These are phyloP conservation scores for Emergomyces orientalis DNA, from an alignment of 2,329 filamentous ascomycete genomes.

Conservation along the genomic window DNA sequence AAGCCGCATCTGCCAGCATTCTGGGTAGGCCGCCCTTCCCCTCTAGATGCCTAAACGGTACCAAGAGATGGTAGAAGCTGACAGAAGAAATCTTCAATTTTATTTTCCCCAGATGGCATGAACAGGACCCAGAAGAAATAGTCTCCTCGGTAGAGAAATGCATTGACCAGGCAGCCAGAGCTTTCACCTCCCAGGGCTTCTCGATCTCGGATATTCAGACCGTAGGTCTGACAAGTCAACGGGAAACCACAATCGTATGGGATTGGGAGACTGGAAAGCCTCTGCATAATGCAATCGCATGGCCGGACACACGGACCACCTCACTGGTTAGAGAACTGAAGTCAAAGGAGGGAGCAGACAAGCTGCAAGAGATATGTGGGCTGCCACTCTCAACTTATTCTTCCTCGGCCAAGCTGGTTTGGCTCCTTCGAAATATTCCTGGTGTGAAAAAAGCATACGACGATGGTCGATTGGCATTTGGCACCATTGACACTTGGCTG, in stretches of 20 bases:
- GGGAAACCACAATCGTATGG: slow-evolving; percentile 82
- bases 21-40: slow-evolving; percentile 56
- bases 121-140: slow-evolving; percentile 73
- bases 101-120: slow-evolving; percentile 60
- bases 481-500: slow-evolving; percentile 82
- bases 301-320: slow-evolving; percentile 77
- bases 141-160: slow-evolving; percentile 66
- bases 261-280: slow-evolving; percentile 70
- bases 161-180: slow-evolving; percentile 63
- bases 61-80: slow-evolving; percentile 1
- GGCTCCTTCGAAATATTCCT: slow-evolving; percentile 65
- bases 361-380: slow-evolving; percentile 62
- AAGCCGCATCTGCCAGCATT: slow-evolving; percentile 70
- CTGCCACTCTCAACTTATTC: slow-evolving; percentile 82
- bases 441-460: slow-evolving; percentile 66
- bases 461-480: slow-evolving; percentile 66
- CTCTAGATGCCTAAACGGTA: slow-evolving; percentile 5
- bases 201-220: slow-evolving; percentile 59
- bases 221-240: slow-evolving; percentile 81
- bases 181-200: slow-evolving; percentile 63
- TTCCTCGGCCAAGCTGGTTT: slow-evolving; percentile 73
- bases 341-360: slow-evolving; percentile 55
- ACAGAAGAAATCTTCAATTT: slow-evolving; percentile 7
- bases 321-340: slow-evolving; percentile 70
- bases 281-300: slow-evolving; percentile 76